These are phyloP conservation scores for Macrophomina pseudophaseolina DNA, from an alignment of 2,329 filamentous ascomycete species.

Conservation along the genomic window DNA sequence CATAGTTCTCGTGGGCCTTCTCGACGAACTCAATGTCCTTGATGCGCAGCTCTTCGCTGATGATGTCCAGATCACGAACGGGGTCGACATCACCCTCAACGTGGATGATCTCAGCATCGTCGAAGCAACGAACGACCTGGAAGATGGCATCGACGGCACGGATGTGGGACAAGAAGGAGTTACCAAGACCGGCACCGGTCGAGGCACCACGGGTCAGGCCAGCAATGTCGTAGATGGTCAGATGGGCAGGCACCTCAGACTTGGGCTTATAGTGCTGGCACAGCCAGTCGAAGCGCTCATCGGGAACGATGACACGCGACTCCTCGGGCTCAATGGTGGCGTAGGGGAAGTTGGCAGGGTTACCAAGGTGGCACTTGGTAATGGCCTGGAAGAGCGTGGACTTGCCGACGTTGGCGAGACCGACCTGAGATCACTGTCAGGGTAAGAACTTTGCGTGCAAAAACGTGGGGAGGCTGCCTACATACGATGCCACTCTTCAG, in stretches of 20 bases:
- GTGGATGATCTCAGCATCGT: conserved; percentile 99
- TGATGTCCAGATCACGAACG: conserved; percentile 91
- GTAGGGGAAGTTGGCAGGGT: conserved; percentile 99
- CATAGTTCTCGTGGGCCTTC: conserved; percentile 88
- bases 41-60: conserved; percentile 92
- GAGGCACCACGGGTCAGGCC: conserved; percentile 95
- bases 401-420: conserved; percentile 98
- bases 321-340: conserved; percentile 99
- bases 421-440: conserved; percentile 71
- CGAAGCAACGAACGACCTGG: conserved; percentile 95
- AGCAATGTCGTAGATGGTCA: conserved; percentile 98
- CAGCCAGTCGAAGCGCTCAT: conserved; percentile 95
- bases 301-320: conserved; percentile 94
- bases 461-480: conserved; percentile 57
- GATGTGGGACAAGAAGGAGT: conserved; percentile 98
- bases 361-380: conserved; percentile 95
- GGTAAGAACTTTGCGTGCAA: conserved; percentile 40
- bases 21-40: conserved; percentile 99
- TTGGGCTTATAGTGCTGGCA: conserved; percentile 97
- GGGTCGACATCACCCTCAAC: conserved; percentile 99
- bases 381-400: conserved; percentile 99
- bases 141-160: conserved; percentile 98
- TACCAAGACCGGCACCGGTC: conserved; percentile 95
- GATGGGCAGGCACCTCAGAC: conserved; percentile 92
- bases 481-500: conserved; percentile 98